These are phyloP conservation scores for Auricularia sp. DNA, from an alignment of 768 basidiomycete species.

Conservation along the genomic window DNA sequence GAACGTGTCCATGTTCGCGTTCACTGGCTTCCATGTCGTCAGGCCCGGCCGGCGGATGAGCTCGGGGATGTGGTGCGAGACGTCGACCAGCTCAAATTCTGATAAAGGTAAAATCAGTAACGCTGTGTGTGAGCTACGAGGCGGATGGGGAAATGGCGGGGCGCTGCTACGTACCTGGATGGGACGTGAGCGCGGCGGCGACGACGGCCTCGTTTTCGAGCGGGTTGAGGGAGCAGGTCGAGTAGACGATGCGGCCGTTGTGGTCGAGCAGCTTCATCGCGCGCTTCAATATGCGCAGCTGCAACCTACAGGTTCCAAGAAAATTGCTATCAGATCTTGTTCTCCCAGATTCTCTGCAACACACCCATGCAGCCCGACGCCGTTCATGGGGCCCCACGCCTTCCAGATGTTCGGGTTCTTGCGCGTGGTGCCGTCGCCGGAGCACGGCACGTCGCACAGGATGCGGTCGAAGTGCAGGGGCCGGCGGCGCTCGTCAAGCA, in stretches of 20 bases:
- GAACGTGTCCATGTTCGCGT: conserved; percentile 30
- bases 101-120: not conserved
- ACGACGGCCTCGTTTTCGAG: conserved; percentile 96
- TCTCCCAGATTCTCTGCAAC: conserved; percentile 15
- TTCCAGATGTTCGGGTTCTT: conserved; percentile 97
- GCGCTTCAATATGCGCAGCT: conserved; percentile 83
- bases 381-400: conserved; percentile 79
- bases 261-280: conserved; percentile 84
- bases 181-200: conserved; percentile 64
- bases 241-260: conserved; percentile 91
- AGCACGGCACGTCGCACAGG: conserved; percentile 94
- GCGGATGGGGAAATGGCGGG: not conserved
- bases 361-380: conserved; percentile 82
- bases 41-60: conserved; percentile 71
- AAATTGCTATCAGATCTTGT: too few species aligned
- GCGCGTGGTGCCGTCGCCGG: conserved; percentile 90
- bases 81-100: conserved; percentile 77
- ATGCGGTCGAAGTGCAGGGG: conserved; percentile 84
- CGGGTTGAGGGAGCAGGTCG: conserved; percentile 95
- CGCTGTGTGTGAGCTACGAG: too few species aligned
- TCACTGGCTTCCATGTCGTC: conserved; percentile 62
- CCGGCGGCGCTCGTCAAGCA: conserved; percentile 33
- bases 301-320: conserved; percentile 44
- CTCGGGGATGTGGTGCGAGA: conserved; percentile 58
- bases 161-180: conserved; percentile 40